A percentile compares a stretch with the other conserved stretches of the same genome.
Evolutionary conservation across 345 rosid genomes (phyloP).

Genomic region (Draba incana): DNA sequence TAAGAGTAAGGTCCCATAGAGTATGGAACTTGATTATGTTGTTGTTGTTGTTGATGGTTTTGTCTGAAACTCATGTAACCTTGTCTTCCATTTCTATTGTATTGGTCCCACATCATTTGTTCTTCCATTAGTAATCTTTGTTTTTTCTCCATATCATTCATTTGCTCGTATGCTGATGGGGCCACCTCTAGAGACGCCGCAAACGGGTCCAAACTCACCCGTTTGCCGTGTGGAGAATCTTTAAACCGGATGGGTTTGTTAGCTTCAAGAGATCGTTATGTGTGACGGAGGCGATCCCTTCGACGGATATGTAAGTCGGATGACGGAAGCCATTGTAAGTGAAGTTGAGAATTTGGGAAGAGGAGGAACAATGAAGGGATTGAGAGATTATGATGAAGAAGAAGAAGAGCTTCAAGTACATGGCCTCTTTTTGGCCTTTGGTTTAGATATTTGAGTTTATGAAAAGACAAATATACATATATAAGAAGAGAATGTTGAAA

Average conservation of each 20-base stretch:
- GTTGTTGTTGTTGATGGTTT: no score
- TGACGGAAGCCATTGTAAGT: conserved; percentile 33
- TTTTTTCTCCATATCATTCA: no score
- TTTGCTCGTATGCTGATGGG: no score
- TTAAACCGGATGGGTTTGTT: conserved; percentile 57
- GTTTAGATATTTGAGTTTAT: background rate
- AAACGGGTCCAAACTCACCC: no score
- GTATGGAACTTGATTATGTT: no score
- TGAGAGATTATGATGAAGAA: background rate
- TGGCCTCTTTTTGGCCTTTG: background rate
- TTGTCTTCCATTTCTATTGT: no score
- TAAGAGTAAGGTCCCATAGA: no score
- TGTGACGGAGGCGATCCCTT: conserved; percentile 53
- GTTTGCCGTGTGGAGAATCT: conserved; percentile 24
- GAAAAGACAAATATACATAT: background rate
- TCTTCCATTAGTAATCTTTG: no score
- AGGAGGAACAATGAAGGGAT: background rate
- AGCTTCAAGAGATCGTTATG: conserved; percentile 54
- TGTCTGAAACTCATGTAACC: no score
- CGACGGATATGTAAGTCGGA: conserved; percentile 42
- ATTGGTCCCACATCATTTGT: no score
- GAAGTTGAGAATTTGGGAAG: conserved; percentile 31
- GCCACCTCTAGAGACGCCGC: no score
- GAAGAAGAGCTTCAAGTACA: conserved; percentile 15
- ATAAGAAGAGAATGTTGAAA: background rate